phyloP scores from a whole-genome alignment of 1,139 yeast species.

The Suhomyces bolitotheri region DNA sequence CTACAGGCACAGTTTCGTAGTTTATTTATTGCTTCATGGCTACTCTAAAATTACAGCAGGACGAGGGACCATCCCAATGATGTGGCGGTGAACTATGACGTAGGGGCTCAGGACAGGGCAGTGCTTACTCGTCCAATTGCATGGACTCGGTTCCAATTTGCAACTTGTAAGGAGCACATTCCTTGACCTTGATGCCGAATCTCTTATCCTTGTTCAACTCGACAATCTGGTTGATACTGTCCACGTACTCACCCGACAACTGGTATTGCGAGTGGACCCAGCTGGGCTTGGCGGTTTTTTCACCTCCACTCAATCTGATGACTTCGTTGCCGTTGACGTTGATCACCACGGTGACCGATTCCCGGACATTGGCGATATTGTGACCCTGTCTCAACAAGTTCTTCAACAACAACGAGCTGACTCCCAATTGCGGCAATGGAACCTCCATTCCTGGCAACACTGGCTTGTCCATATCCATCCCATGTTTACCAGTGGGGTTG shows the following conservation, averaged over 20 bases:
- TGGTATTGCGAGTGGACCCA: slow-evolving; percentile 82
- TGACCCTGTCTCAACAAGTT: slow-evolving; percentile 57
- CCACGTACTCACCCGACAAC: slow-evolving; percentile 47
- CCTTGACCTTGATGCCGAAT: slow-evolving; percentile 65
- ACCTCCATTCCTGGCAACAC: slow-evolving; percentile 71
- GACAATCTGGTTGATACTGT: slow-evolving; percentile 54
- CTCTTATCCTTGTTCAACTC: slow-evolving; percentile 62
- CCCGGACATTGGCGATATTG: slow-evolving; percentile 66
- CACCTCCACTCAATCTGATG: slow-evolving; percentile 79
- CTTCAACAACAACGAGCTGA: slow-evolving; percentile 64
- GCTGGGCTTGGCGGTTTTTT: slow-evolving; percentile 64
- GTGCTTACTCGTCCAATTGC: slow-evolving; percentile 38
- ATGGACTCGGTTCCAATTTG: slow-evolving; percentile 20
- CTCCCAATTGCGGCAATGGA: slow-evolving; percentile 70
- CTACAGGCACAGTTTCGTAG: too few relatives aligned
- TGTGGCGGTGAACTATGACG: too few relatives aligned
- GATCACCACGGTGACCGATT: slow-evolving; percentile 63
- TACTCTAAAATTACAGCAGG: too few relatives aligned
- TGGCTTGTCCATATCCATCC: slow-evolving; percentile 65
- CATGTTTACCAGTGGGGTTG: slow-evolving; percentile 64
- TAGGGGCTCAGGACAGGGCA: too few relatives aligned
- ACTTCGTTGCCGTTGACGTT: slow-evolving; percentile 46
- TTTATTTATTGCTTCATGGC: too few relatives aligned
- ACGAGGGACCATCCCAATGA: too few relatives aligned
- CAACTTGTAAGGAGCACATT: slow-evolving; percentile 56